Conservation (phyloP, 371 early-diverging fungal genomes). For the Mortierella sp. region DNA sequence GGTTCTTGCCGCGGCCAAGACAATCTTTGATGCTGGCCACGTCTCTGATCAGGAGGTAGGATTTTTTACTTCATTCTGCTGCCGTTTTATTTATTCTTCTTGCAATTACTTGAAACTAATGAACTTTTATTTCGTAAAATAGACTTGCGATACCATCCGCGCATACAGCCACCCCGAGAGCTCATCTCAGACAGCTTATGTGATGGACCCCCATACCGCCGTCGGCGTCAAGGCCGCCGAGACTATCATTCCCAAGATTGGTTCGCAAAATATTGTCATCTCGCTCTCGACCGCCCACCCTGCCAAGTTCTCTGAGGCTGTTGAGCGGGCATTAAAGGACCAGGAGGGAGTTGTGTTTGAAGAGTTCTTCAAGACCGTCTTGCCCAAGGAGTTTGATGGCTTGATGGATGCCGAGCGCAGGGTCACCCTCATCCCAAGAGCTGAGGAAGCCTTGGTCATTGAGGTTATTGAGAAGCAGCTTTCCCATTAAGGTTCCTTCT, state of each 20-base stretch:
- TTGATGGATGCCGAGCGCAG: slow-evolving; percentile 78
- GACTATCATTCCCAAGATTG: slow-evolving; percentile 36
- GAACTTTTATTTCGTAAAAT: slow-evolving; percentile 12
- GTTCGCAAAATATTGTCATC: slow-evolving; percentile 62
- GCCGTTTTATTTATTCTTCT: background rate
- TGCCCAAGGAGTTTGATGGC: slow-evolving; percentile 80
- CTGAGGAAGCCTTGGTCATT: slow-evolving; percentile 71
- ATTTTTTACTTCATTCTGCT: background rate
- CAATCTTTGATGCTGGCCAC: slow-evolving; percentile 81
- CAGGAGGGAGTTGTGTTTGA: slow-evolving; percentile 70
- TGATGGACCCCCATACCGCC: slow-evolving; percentile 97
- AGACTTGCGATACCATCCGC: slow-evolving; percentile 83
- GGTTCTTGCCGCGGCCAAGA: slow-evolving; percentile 76
- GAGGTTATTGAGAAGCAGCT: slow-evolving; percentile 73
- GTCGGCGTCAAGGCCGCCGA: slow-evolving; percentile 94
- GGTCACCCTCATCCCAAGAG: slow-evolving; percentile 70
- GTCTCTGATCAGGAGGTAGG: slow-evolving; percentile 76
- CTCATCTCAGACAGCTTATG: slow-evolving; percentile 70
- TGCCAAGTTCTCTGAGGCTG: slow-evolving; percentile 96
- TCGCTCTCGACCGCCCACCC: slow-evolving; percentile 96
- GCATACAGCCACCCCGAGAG: slow-evolving; percentile 70
- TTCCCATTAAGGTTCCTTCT: slow-evolving; percentile 16
- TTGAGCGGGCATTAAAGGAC: slow-evolving; percentile 80
- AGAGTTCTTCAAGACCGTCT: slow-evolving; percentile 65
- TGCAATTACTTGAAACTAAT: background rate